Conservation (phyloP, 306 rosid species). For the Arachis stenosperma region DNA sequence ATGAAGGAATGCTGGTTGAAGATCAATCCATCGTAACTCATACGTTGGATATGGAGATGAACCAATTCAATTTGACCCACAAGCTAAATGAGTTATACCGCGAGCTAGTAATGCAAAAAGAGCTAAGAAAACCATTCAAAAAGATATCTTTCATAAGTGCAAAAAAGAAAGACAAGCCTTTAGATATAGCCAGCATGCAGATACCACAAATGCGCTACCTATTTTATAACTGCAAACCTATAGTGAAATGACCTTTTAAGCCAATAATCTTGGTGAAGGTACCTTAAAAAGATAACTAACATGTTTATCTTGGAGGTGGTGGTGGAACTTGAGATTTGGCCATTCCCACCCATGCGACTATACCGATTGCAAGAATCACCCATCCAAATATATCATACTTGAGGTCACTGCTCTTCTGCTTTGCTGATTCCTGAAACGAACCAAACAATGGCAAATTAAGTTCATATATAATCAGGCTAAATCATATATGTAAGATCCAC, state of each 20-base stretch:
- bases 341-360: slow-evolving; percentile 77
- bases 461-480: slow-evolving; percentile 8
- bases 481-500: background rate
- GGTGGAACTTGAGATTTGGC: slow-evolving; percentile 71
- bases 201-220: slow-evolving; percentile 35
- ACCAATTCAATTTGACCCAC: too few relatives aligned
- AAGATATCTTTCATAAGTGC: slow-evolving; percentile 1
- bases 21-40: too few relatives aligned
- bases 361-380: slow-evolving; percentile 76
- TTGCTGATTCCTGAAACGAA: slow-evolving; percentile 60
- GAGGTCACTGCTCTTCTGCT: slow-evolving; percentile 62
- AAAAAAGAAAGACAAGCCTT: background rate
- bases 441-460: slow-evolving; percentile 24
- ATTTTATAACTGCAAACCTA: slow-evolving; percentile 32
- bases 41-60: too few relatives aligned
- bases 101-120: too few relatives aligned
- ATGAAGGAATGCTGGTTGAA: too few relatives aligned
- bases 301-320: slow-evolving; percentile 62
- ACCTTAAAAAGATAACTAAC: slow-evolving; percentile 22
- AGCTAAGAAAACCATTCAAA: background rate
- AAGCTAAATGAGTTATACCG: too few relatives aligned
- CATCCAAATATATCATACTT: slow-evolving; percentile 86
- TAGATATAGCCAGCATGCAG: slow-evolving; percentile 27
- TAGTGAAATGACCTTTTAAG: slow-evolving; percentile 29
- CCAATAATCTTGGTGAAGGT: slow-evolving; percentile 22